phyloP scores from a whole-genome alignment of 805 yeast genomes.

The Yarrowia sp. region DNA sequence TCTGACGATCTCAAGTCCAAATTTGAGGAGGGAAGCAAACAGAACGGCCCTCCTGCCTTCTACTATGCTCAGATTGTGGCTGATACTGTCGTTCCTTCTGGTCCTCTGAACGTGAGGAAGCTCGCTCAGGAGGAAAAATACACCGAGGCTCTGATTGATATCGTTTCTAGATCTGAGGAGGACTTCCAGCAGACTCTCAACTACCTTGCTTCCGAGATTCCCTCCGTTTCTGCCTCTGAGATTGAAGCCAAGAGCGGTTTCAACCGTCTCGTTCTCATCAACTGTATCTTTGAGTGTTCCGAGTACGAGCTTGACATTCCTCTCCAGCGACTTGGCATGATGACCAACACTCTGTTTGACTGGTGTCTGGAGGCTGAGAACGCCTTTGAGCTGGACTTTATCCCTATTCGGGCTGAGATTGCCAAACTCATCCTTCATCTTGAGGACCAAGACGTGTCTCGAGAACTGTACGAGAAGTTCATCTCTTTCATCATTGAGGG shows the following conservation, averaged over 20 bases:
- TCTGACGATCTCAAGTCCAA: constrained; percentile 12
- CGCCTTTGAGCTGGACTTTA: constrained; percentile 64
- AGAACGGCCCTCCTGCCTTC: constrained; percentile 20
- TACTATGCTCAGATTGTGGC: constrained; percentile 32
- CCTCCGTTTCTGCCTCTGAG: constrained; percentile 24
- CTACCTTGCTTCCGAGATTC: constrained; percentile 38
- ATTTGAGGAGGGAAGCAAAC: background rate
- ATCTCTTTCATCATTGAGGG: constrained; percentile 18
- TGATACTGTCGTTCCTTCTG: constrained; percentile 1
- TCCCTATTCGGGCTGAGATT: constrained; percentile 59
- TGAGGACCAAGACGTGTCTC: constrained; percentile 17
- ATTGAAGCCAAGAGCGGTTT: constrained; percentile 27
- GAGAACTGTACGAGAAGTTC: constrained; percentile 34
- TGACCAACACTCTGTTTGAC: constrained; percentile 58
- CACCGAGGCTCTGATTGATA: constrained; percentile 24
- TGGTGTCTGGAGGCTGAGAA: constrained; percentile 67
- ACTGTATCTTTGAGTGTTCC: constrained; percentile 17
- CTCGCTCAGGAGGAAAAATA: constrained; percentile 13
- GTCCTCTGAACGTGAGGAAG: constrained; percentile 6
- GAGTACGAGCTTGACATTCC: constrained; percentile 52
- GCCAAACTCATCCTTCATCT: constrained; percentile 54
- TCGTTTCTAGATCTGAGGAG: constrained; percentile 20
- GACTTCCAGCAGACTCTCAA: constrained; percentile 35
- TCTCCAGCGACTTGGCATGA: constrained; percentile 68
- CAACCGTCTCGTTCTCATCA: constrained; percentile 24